Percentiles rank a stretch among this genome's conserved stretches.
phyloP scores from a whole-genome alignment of 176 grass and related monocot genomes.

The Oryza meyeriana region DNA sequence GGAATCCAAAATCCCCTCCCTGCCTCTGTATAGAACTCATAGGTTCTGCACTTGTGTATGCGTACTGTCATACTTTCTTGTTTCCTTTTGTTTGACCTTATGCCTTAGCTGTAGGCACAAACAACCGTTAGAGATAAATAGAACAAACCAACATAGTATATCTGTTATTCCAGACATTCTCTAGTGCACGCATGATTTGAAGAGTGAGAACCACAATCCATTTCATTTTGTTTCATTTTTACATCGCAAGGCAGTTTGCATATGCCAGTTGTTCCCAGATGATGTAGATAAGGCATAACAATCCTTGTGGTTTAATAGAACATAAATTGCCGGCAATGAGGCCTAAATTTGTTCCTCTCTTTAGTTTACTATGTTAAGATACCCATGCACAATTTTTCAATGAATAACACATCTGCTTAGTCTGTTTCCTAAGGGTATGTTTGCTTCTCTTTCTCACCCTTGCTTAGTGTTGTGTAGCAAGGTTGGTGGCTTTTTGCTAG shows the following conservation, averaged over 20 bases:
- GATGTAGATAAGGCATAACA: not conserved
- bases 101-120: not conserved
- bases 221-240: not conserved
- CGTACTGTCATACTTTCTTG: not conserved
- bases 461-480: not conserved
- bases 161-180: not conserved
- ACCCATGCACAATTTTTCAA: not conserved
- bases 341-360: not conserved
- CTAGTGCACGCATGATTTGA: not conserved
- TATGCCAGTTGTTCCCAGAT: not conserved
- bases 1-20: no score
- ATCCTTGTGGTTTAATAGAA: not conserved
- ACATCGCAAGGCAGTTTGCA: not conserved
- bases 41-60: not conserved
- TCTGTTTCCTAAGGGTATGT: not conserved
- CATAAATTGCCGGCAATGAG: not conserved
- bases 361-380: constrained; percentile 2
- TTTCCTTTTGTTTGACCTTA: not conserved
- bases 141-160: not conserved
- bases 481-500: not conserved
- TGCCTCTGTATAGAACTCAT: no score
- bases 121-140: not conserved
- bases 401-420: not conserved
- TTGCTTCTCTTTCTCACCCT: not conserved
- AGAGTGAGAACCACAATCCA: not conserved